phyloP scores from a whole-genome alignment of 75 land plant species.

The Cryptomeria japonica region DNA sequence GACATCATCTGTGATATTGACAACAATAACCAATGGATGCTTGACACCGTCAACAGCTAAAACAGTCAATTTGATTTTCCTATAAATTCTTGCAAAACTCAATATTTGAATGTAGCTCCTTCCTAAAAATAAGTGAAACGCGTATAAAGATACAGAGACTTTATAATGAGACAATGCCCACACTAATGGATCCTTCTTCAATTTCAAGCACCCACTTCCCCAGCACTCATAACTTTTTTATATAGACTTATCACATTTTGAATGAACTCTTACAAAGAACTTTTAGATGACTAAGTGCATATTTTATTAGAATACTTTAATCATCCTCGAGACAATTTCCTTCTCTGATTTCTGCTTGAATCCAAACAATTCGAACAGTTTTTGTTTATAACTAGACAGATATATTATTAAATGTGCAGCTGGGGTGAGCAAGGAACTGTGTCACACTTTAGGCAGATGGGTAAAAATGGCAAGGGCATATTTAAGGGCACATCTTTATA shows the following conservation, averaged over 20 bases:
- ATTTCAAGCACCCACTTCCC: neutral
- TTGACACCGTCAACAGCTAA: neutral
- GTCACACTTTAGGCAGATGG: too few relatives aligned
- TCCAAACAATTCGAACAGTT: neutral
- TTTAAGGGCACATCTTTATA: too few relatives aligned
- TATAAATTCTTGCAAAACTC: neutral
- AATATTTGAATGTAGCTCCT: too few relatives aligned
- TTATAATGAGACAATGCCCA: neutral
- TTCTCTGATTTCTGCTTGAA: neutral
- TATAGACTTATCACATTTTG: neutral
- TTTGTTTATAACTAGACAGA: neutral
- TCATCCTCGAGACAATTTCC: neutral
- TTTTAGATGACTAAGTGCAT: neutral
- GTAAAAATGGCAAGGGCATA: too few relatives aligned
- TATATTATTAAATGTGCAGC: neutral
- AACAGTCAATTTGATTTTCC: neutral
- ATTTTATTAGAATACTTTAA: neutral
- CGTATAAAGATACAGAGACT: neutral
- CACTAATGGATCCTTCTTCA: neutral
- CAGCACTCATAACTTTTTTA: neutral
- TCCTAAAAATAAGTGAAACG: too few relatives aligned
- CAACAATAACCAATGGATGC: neutral
- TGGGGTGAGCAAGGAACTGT: too few relatives aligned
- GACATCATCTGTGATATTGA: neutral
- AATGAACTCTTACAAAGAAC: neutral